Conservation (phyloP, 441 rosid species). For the Populus hybrid region DNA sequence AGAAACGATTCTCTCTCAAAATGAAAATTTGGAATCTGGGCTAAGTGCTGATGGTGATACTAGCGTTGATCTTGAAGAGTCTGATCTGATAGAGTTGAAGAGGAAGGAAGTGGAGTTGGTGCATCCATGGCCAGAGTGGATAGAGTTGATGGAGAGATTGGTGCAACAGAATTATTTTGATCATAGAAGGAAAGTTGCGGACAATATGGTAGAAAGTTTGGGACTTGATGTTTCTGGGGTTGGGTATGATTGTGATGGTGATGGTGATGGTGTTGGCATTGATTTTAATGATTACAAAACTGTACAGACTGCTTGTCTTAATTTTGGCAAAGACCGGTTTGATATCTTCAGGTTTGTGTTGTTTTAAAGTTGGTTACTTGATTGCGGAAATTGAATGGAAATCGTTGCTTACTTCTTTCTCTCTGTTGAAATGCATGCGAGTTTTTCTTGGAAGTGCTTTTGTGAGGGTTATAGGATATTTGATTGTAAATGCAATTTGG, state of each 20-base stretch:
- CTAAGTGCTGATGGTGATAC: neutral
- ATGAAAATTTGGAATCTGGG: slow-evolving; percentile 15
- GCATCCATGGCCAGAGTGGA: slow-evolving; percentile 99
- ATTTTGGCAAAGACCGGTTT: slow-evolving; percentile 91
- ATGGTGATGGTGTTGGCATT: slow-evolving; percentile 25
- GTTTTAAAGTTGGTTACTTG: neutral
- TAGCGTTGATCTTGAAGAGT: neutral
- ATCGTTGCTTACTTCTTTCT: neutral
- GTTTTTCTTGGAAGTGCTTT: neutral
- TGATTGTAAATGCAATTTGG: neutral
- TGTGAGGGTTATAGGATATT: neutral
- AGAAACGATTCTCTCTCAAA: slow-evolving; percentile 6
- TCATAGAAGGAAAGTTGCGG: slow-evolving; percentile 69
- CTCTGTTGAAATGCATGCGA: neutral
- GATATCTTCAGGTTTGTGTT: slow-evolving; percentile 79
- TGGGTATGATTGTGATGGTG: slow-evolving; percentile 20
- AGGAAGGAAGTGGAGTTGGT: slow-evolving; percentile 57
- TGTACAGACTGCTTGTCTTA: slow-evolving; percentile 73
- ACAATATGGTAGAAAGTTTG: slow-evolving; percentile 46
- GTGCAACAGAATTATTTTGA: slow-evolving; percentile 91
- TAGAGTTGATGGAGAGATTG: slow-evolving; percentile 81
- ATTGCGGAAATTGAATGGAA: neutral
- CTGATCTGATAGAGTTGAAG: slow-evolving; percentile 17
- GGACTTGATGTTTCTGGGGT: slow-evolving; percentile 46
- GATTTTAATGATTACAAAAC: slow-evolving; percentile 67